Base-by-base conservation (phyloP, 257 asterid genomes). In the Avicennia marina region DNA sequence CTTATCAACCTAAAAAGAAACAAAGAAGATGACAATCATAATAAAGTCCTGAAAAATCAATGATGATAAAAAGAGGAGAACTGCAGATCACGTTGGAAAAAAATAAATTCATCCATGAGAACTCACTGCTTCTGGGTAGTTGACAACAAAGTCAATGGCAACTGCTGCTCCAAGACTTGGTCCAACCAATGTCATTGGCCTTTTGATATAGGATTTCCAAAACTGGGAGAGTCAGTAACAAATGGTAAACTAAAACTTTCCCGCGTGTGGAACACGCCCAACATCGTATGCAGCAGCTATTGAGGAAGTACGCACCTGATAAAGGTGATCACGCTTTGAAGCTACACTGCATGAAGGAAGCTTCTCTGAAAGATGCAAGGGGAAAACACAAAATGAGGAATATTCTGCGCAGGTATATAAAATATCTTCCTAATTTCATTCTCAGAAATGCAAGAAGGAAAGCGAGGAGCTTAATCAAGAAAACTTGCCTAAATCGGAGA, bases 121-220 rank as follows among this genome's bases (percentile, higher is more conserved):
- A 57, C 85, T 70, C 73, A 88, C 98, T 58, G 90, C 87, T 76
- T 87, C 88, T 17, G 98, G 98, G 52, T 91, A 60, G 60, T 80
- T 79, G 65, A 70, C 67, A 38, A 54, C 75, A 56, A 91, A 85
- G 68, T 91, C 96, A 32, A 88, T 83, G 66, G 95, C 93, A 27
- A 91, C 82, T 1, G 98, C 95, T 40, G 95, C 90, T 68, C 96
- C 98, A 36, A 91, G 96, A 71, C 98, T 91, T 48, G 98, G 96
- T 60, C 98, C 96, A n/a, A 91, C 95, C 67, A 91, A 71, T 60
- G 73, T 74, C 94, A 85, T 78, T 29, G 96, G 98, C 67, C 78
- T 76, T 69, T 71, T 76, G 64, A 91, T 81, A 47, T 88, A 61
- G 26, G 93, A 66, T 11, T 72, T 76, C 98, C 98, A 91, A 26